Evolutionary conservation across 1,284 basidiomycete genomes (phyloP), one percentile per base, ranked within the genome.

Genomic region (Austroboletus niveus): DNA sequence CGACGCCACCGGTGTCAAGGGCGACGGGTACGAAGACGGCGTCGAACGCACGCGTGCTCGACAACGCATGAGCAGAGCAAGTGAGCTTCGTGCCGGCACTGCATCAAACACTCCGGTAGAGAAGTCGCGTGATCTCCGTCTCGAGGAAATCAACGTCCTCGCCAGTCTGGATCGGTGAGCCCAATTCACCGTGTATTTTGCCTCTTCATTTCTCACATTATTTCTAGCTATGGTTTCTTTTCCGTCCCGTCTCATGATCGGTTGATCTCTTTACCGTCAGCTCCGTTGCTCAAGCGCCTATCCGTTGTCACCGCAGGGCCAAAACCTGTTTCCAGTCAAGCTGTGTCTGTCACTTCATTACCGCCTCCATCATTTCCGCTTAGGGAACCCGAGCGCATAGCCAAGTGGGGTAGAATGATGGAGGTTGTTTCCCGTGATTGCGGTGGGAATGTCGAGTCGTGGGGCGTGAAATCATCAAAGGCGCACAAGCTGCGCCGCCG

Each of bases 1-100:
- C 14, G 92, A 96, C 42, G 72, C 80, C 9, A 81, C 81, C 44
- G 94, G 94, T 20, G 94, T 97, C 30, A 89, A 85, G 63, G 94
- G 94, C 4, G 94, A 97, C 67, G 94, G 94, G 0, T 92, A 87
- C 72, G 88, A 89, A 59, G 92, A 95, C 59, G 94, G 94, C 35
- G 78, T 94, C 14, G 94, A 97, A 72, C 82, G 92, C 39, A 97
- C 93, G n/a, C 80, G 94, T 51, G 92, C 92, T n/a, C 81, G 89
- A 46, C 74, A 87, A 45, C 82, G 83, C 43, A 70, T 68, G 27
- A 85, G 79, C 63, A 74, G 81, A 57, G 75, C 74, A 20, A 85
- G 80, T 64, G 83, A 84, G 55, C 61, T 81, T 41, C 74, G 76
- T 53, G 81, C 81, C 1, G 75, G 74, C 43, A 72, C 73, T 45